Evolutionary conservation across 2,329 filamentous ascomycete species (phyloP).

Genomic region (Teratosphaeria viscida): DNA sequence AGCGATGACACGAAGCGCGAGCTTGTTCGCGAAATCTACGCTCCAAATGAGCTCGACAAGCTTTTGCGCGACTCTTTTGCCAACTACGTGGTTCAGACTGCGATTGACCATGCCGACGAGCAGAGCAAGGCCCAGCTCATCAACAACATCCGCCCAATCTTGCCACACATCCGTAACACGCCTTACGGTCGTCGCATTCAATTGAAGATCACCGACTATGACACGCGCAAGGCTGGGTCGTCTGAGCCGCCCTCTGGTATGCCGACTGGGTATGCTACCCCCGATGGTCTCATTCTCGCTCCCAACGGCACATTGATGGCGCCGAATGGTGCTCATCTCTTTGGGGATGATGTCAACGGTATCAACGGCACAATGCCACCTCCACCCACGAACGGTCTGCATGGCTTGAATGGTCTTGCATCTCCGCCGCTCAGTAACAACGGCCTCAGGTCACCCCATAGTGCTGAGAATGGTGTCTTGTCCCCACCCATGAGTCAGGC

Average conservation of each 20-base stretch:
- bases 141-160: conserved; percentile 72
- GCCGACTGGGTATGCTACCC: conserved; percentile 6
- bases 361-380: conserved; percentile 19
- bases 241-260: conserved; percentile 2
- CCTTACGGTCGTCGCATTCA: conserved; percentile 91
- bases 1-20: conserved; percentile 62
- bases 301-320: conserved; percentile 6
- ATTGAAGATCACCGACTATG: conserved; percentile 63
- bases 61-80: conserved; percentile 87
- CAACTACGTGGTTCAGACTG: conserved; percentile 97
- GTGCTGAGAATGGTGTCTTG: background rate
- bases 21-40: conserved; percentile 74
- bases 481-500: background rate
- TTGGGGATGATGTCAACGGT: conserved; percentile 13
- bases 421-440: background rate
- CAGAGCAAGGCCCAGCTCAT: conserved; percentile 65
- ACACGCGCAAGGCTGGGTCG: conserved; percentile 31
- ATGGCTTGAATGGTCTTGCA: background rate
- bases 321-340: background rate
- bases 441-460: background rate
- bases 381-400: conserved; percentile 12
- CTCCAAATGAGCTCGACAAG: conserved; percentile 67
- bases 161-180: conserved; percentile 77
- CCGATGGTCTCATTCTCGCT: conserved; percentile 7
- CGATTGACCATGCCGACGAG: conserved; percentile 71